A percentile compares a stretch with the other conserved stretches of the same genome.
Conservation (phyloP, 2,329 filamentous ascomycete genomes). For the Fusarium chlamydosporum region DNA sequence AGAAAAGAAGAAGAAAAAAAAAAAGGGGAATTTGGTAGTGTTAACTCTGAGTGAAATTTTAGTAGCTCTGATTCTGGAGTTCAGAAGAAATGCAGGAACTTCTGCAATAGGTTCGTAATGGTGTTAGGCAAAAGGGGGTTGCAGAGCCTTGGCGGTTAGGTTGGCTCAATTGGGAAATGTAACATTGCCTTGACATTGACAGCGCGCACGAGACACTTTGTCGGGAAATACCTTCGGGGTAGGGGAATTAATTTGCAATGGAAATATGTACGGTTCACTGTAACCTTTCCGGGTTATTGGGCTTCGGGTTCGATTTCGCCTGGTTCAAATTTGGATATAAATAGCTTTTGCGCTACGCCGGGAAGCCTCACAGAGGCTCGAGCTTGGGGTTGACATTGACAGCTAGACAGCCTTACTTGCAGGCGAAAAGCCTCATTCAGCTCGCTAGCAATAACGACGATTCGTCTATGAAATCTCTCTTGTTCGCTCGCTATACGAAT, state of each 20-base stretch:
- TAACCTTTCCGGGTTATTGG: background rate
- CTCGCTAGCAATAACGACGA: background rate
- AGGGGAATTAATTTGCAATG: background rate
- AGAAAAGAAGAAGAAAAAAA: background rate
- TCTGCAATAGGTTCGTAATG: constrained; percentile 7
- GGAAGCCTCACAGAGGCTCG: constrained; percentile 2
- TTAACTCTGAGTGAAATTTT: background rate
- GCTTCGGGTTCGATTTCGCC: background rate
- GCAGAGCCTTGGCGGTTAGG: background rate
- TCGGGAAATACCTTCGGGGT: background rate
- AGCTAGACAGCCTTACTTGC: constrained; percentile 10
- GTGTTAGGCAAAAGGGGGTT: constrained; percentile 11
- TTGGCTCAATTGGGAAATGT: constrained; percentile 12
- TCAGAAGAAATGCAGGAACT: constrained; percentile 7
- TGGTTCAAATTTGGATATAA: background rate
- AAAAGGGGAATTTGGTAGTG: background rate
- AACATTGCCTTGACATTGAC: constrained; percentile 8
- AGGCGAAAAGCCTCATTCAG: background rate
- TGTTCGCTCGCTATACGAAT: background rate
- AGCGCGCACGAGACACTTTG: constrained; percentile 4
- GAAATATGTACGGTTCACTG: constrained; percentile 20
- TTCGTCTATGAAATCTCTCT: background rate
- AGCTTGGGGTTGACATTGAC: constrained; percentile 8
- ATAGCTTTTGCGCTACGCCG: background rate
- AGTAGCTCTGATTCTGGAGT: background rate